Base-by-base conservation (phyloP, 768 basidiomycete genomes). In the Russula earlei region DNA sequence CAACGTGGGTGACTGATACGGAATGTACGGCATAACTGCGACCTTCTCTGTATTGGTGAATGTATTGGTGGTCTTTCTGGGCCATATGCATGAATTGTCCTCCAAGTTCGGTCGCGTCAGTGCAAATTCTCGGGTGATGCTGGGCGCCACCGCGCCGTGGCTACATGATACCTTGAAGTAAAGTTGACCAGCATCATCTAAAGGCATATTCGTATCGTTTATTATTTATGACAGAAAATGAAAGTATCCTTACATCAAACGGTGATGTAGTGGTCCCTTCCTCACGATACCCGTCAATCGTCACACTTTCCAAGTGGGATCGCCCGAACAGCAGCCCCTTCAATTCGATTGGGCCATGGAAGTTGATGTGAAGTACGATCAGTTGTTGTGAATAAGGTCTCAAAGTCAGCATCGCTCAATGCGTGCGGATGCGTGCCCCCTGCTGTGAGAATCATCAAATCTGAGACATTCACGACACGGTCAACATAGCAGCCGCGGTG, bases 401-500 rank as follows among this genome's bases (percentile, higher is more conserved):
- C 72, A 66, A 88, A 93, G 47, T 77, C 79, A 1, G 74, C 77
- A 25, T 77, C 70, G 61, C 68, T 74, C 55, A 93, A 72, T 1
- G 87, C 75, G 63, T 91, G 90, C 8, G 91, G 90, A 66, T 93
- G 90, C 11, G 75, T 70, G 51, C 85, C 87, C n/a, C 66, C 67
- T 5, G 77, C 73, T 27, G 80, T 78, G 41, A 96, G 77, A 55
- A 93, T 84, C 81, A 96, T 85, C 43, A 94, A 74, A 64, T 95
- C 91, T 2, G 89, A 88, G 56, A 95, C 84, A 62, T 95, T 94
- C 55, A 94, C 82, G 54, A 94, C 87, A 19, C 89, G 82, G 7
- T 91, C 83, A 94, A 79, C 20, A 93, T 76, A 2, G 83, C 82
- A 0, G 89, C 86, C 0, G 92, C 91, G 2, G 88, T 85, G 64